Evolutionary conservation across 306 rosid genomes (phyloP).

Genomic region (Prunus armeniaca): DNA sequence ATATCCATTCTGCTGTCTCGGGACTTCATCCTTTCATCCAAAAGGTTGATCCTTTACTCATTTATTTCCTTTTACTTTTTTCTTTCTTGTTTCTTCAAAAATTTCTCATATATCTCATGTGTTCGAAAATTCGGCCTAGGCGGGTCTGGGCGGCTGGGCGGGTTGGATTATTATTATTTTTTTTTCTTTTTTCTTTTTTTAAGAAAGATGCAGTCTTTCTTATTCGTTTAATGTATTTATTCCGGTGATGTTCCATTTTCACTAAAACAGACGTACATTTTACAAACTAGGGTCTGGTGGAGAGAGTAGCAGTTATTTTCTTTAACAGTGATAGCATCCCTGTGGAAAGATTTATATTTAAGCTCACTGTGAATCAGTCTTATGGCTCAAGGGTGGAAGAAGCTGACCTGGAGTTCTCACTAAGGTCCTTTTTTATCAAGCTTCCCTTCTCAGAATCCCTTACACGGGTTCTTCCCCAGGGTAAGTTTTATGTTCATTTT

Average conservation of each 20-base stretch:
- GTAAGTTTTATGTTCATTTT: constrained; percentile 29
- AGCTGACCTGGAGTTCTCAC: constrained; percentile 68
- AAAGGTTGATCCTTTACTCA: constrained; percentile 45
- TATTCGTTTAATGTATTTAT: background rate
- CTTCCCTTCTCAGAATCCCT: constrained; percentile 64
- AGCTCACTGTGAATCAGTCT: constrained; percentile 56
- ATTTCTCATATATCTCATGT: background rate
- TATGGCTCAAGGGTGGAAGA: constrained; percentile 56
- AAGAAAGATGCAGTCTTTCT: background rate
- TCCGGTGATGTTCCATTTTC: background rate
- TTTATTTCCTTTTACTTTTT: background rate
- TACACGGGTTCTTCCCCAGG: constrained; percentile 58
- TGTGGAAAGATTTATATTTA: constrained; percentile 69
- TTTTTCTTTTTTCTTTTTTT: fast-evolving
- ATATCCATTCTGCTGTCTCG: constrained; percentile 69
- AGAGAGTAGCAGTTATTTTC: constrained; percentile 75
- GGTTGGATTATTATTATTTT: too few relatives aligned
- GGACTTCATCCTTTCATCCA: constrained; percentile 70
- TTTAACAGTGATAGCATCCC: constrained; percentile 46
- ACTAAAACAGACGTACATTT: constrained; percentile 15
- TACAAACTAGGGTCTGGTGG: constrained; percentile 62
- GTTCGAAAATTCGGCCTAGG: too few relatives aligned
- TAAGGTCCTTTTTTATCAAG: constrained; percentile 76
- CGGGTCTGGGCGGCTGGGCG: too few relatives aligned
- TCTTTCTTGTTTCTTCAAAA: background rate